Conservation (phyloP, 257 asterid species). For the Fraxinus quadrangulata region DNA sequence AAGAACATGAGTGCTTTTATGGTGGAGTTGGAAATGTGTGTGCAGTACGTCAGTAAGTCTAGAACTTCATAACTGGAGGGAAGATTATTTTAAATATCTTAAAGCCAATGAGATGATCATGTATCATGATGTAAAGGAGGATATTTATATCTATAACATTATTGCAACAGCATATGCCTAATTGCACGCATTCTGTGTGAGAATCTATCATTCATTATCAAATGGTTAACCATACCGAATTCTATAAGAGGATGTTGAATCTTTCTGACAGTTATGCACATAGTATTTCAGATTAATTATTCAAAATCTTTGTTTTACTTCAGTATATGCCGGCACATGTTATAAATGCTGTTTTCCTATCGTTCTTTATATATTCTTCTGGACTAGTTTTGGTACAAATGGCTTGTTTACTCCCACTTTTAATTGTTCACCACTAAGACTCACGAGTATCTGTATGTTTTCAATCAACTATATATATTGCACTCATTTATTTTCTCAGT, state of each 20-base stretch:
- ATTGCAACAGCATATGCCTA: background rate
- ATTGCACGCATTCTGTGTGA: background rate
- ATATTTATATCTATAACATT: background rate
- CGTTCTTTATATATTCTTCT: constrained; percentile 1
- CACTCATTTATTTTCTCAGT: background rate
- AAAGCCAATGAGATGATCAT: background rate
- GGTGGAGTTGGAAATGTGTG: background rate
- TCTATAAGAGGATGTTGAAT: background rate
- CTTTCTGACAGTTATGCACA: background rate
- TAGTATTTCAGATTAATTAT: background rate
- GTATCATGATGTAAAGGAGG: background rate
- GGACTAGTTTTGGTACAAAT: background rate
- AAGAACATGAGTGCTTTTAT: background rate
- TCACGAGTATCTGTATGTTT: background rate
- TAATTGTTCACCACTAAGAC: background rate
- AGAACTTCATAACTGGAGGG: background rate
- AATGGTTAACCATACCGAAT: background rate
- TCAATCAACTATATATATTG: background rate
- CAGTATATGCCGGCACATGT: background rate
- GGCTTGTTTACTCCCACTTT: background rate
- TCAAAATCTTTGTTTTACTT: background rate
- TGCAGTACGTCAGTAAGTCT: background rate
- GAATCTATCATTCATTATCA: background rate
- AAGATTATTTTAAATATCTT: background rate
- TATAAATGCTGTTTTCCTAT: background rate